Evolutionary conservation across 805 yeast genomes (phyloP).

Genomic region (Tetrapisispora pingtungensis): DNA sequence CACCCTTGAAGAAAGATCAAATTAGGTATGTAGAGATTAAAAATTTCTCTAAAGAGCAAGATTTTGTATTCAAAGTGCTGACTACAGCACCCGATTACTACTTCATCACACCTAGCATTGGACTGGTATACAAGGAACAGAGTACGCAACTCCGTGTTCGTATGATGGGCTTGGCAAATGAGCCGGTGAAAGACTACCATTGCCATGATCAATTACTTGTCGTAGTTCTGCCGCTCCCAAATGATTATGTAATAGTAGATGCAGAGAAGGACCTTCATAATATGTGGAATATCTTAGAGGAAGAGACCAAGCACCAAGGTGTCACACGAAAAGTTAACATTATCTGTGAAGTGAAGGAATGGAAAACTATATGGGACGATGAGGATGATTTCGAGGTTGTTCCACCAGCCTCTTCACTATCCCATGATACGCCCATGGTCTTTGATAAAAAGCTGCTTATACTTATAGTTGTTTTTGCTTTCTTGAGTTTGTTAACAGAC

Average conservation of each 20-base stretch:
- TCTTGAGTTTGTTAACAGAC: neutral
- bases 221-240: neutral
- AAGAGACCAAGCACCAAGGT: neutral
- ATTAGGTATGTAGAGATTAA: conserved; percentile 43
- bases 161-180: conserved; percentile 70
- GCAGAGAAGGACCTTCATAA: neutral
- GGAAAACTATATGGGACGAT: conserved; percentile 1
- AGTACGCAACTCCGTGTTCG: conserved; percentile 66
- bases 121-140: conserved; percentile 65
- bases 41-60: conserved; percentile 44
- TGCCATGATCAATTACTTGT: neutral
- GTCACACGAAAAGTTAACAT: neutral
- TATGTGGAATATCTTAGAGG: neutral
- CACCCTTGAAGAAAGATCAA: conserved; percentile 63
- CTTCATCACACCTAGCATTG: conserved; percentile 93
- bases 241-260: neutral
- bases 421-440: neutral
- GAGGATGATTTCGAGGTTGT: neutral
- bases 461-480: neutral
- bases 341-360: neutral
- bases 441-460: neutral
- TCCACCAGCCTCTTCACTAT: too few species aligned
- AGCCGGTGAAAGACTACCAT: conserved; percentile 47
- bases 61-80: conserved; percentile 87
- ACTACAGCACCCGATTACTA: conserved; percentile 94